Evolutionary conservation across 345 rosid species (phyloP), one percentile per base, ranked within the genome.

Genomic region (Eucalyptus tenuipes): DNA sequence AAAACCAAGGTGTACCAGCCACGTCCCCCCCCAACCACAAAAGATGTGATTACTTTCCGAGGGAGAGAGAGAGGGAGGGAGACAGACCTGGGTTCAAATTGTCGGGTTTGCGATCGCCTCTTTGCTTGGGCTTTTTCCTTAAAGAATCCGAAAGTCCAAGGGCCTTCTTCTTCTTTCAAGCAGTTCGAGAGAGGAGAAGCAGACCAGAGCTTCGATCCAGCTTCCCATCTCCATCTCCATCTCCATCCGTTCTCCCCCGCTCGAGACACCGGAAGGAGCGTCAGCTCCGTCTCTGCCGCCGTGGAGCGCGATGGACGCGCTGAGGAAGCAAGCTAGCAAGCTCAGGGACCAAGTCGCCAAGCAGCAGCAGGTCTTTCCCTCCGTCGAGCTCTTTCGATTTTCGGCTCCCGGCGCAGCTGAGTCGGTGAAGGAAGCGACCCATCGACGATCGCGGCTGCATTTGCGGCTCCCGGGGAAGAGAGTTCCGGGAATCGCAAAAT

Each of bases 281-380:
- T 16, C 14, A 71, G 17, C 29, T 31, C 14, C 84, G 59, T 68
- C 37, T 59, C 88, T 37, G 85, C 50, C 22, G 45, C 7, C 53
- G 89, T 29, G 66, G 85, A 52, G 33, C 71, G 49, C 87, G 16
- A 97, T 97, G 99, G 99, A 97, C 90, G 96, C 97, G 13, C 92
- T 97, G 88, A 94, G 99, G 92, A 96, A 94, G 89, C 99, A 97
- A 93, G 99, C 99, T 89, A 93, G 95, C 94, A 96, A 95, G 95
- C 91, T 97, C 91, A 93, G 96, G 87, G 99, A 97, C 68, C 99
- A 97, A 94, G 99, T 97, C 57, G 98, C 99, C 33, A 97, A 97
- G 93, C 99, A 97, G 80, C 99, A 97, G 81, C 94, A 93, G 91
- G 96, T 94, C 87, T 88, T 84, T 87, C 40, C 75, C 47, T 52